Percentiles rank a stretch among this genome's conserved stretches.
phyloP scores from a whole-genome alignment of 2,329 filamentous ascomycete species.

The Paracoccidioides brasiliensis region DNA sequence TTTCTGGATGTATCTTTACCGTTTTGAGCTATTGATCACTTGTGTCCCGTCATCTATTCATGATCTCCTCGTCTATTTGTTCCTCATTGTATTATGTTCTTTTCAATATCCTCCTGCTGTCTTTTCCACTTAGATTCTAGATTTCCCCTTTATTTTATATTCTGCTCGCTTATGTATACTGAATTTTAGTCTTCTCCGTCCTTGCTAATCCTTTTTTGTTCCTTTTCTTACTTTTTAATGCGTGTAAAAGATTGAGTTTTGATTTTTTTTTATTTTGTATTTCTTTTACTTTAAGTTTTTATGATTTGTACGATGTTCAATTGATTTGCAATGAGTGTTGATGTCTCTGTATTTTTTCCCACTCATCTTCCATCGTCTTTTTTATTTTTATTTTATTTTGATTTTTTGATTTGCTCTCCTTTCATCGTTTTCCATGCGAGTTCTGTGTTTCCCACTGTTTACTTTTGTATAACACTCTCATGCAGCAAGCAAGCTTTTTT shows the following conservation, averaged over 20 bases:
- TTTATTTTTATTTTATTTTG: background rate
- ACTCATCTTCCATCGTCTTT: background rate
- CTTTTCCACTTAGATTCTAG: no score
- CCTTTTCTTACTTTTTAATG: background rate
- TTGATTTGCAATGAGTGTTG: constrained; percentile 9
- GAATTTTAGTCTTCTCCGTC: no score
- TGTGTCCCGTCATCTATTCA: background rate
- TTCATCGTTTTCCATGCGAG: background rate
- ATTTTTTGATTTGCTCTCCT: constrained; percentile 1
- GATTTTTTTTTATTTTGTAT: background rate
- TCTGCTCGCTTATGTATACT: no score
- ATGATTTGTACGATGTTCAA: constrained; percentile 13
- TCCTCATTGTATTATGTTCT: no score
- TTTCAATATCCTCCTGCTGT: no score
- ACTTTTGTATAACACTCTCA: background rate
- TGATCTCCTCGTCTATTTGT: no score
- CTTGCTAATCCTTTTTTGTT: no score
- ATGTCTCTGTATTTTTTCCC: background rate
- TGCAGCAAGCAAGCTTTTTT: background rate
- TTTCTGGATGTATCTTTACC: background rate
- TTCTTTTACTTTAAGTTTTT: background rate
- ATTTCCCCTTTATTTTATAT: no score
- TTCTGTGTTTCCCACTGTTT: background rate
- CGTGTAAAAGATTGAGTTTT: background rate
- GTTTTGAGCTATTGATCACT: background rate